A percentile compares a stretch with the other conserved stretches of the same genome.
These are phyloP conservation scores for Lichtheimia corymbifera DNA, from an alignment of 371 early-diverging fungal genomes.

Conservation along the genomic window DNA sequence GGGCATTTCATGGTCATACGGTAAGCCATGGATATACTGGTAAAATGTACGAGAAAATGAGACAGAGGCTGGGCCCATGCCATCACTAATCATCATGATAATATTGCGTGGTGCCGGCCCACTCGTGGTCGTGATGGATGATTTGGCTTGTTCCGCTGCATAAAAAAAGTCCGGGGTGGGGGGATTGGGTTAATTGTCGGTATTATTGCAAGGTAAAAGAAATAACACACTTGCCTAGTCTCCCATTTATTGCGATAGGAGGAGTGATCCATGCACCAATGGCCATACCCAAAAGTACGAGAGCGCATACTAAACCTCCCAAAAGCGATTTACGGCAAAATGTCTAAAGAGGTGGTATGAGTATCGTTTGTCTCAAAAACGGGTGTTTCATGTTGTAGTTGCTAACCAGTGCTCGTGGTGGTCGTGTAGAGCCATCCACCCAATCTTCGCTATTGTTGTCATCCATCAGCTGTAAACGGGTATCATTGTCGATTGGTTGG, in stretches of 20 bases:
- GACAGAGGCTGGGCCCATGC: conserved; percentile 88
- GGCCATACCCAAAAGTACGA: conserved; percentile 6
- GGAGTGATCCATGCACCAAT: conserved; percentile 13
- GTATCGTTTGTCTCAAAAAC: too few species aligned
- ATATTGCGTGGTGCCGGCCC: conserved; percentile 57
- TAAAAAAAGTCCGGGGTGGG: too few species aligned
- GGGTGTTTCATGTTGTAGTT: too few species aligned
- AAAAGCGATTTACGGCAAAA: background rate
- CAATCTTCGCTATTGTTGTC: background rate
- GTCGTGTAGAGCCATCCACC: too few species aligned
- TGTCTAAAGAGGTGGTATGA: background rate
- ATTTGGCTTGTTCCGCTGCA: too few species aligned
- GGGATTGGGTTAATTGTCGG: too few species aligned
- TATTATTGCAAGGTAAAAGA: too few species aligned
- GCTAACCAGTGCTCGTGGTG: too few species aligned
- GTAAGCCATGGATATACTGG: conserved; percentile 51
- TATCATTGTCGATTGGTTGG: background rate
- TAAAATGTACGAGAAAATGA: conserved; percentile 80
- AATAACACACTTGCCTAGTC: too few species aligned
- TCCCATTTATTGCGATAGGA: background rate
- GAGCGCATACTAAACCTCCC: background rate
- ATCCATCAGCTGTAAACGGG: background rate
- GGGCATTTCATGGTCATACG: conserved; percentile 48
- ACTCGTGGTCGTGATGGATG: too few species aligned
- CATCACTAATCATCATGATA: conserved; percentile 90